Conservation (phyloP, 768 basidiomycete genomes). For the Phallus indusiatus region DNA sequence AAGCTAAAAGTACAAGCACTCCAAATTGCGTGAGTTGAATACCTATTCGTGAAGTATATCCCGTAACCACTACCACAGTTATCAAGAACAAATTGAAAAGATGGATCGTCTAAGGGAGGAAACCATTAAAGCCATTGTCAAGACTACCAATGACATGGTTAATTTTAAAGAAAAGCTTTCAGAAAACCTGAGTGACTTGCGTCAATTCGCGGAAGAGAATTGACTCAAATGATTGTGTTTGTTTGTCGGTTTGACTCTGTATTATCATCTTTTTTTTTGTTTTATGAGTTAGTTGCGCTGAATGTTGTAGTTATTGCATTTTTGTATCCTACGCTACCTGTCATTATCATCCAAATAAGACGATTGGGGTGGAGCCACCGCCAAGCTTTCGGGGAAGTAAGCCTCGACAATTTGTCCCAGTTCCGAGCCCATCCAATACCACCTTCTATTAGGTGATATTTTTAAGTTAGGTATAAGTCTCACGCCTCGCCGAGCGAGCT, state of each 20-base stretch:
- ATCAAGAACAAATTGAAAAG: constrained; percentile 72
- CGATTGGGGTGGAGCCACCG: neutral
- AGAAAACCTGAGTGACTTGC: constrained; percentile 39
- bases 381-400: constrained; percentile 11
- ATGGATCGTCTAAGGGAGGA: constrained; percentile 68
- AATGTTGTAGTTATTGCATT: neutral
- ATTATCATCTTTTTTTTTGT: neutral
- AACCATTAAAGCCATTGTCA: constrained; percentile 70
- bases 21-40: constrained; percentile 59
- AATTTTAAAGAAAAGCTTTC: constrained; percentile 76
- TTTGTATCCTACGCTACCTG: neutral
- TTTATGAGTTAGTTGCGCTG: neutral
- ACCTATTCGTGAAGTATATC: constrained; percentile 2
- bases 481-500: constrained; percentile 63
- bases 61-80: constrained; percentile 32
- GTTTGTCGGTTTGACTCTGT: neutral
- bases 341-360: neutral
- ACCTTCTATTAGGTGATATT: constrained; percentile 57
- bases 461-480: constrained; percentile 62
- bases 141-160: constrained; percentile 77
- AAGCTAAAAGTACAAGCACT: constrained; percentile 68
- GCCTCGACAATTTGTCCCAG: constrained; percentile 55
- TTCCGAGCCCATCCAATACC: constrained; percentile 80
- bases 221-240: neutral
- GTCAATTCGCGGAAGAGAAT: constrained; percentile 11